These are phyloP conservation scores for Isoetes taiwanensis DNA, from an alignment of 75 land plant genomes.

Conservation along the genomic window DNA sequence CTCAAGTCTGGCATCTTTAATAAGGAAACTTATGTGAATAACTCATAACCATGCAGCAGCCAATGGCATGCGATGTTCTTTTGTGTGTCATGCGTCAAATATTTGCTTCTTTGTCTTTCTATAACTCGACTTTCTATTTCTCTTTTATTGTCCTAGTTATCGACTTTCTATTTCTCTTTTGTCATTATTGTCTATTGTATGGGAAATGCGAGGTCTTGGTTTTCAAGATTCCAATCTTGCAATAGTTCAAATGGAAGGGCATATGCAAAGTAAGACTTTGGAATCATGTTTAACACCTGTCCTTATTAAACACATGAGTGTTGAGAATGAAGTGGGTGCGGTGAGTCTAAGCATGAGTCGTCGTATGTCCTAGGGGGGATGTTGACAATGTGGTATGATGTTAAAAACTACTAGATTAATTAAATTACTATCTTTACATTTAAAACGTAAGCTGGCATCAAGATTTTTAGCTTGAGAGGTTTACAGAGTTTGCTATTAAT, in stretches of 20 bases:
- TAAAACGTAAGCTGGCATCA: no score
- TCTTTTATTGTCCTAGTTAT: conserved; percentile 1
- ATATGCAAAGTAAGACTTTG: conserved; percentile 16
- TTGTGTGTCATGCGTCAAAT: conserved; percentile 52
- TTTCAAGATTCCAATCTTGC: conserved; percentile 76
- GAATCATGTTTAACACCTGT: conserved; percentile 3
- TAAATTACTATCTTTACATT: no score
- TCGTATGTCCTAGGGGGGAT: no score
- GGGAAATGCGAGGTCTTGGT: conserved; percentile 77
- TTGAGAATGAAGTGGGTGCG: no score
- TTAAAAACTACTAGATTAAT: no score
- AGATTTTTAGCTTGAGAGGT: no score
- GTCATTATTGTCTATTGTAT: conserved; percentile 51
- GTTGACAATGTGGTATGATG: no score
- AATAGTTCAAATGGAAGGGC: conserved; percentile 18
- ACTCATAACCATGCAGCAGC: conserved; percentile 59
- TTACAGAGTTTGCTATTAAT: no score
- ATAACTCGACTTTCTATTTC: background rate
- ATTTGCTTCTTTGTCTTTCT: conserved; percentile 59
- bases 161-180: background rate
- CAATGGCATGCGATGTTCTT: conserved; percentile 48
- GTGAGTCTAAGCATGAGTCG: no score
- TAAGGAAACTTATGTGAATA: no score
- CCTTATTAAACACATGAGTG: no score
- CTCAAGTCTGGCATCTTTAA: no score